phyloP scores from a whole-genome alignment of 164 flowering plant species.

The Annona squamosa region DNA sequence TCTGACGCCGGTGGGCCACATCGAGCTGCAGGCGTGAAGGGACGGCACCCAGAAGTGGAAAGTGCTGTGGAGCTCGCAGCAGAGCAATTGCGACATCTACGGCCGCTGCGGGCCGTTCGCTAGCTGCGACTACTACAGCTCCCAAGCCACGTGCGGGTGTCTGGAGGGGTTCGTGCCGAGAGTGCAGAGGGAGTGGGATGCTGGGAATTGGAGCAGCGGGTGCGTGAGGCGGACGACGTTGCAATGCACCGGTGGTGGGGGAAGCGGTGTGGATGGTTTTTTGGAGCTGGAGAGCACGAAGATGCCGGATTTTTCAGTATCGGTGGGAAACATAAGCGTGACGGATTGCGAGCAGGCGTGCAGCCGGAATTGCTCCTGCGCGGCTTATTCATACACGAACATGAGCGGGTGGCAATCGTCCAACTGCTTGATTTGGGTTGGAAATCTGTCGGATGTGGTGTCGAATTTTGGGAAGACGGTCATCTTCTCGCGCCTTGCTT shows the following conservation, averaged over 20 bases:
- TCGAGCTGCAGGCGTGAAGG: constrained; percentile 8
- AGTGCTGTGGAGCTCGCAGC: neutral
- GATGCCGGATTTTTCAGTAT: constrained; percentile 22
- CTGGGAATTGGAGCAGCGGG: constrained; percentile 21
- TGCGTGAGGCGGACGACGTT: constrained; percentile 16
- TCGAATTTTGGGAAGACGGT: neutral
- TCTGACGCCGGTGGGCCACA: neutral
- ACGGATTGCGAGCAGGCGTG: neutral
- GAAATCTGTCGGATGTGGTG: neutral
- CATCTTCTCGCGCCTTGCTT: neutral
- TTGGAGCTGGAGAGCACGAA: constrained; percentile 9
- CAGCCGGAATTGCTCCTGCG: neutral
- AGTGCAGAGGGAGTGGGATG: constrained; percentile 16
- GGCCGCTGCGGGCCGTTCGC: constrained; percentile 31
- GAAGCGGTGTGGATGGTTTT: constrained; percentile 13
- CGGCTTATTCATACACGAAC: neutral
- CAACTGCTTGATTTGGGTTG: neutral
- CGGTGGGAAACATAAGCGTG: neutral
- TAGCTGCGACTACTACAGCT: constrained; percentile 14
- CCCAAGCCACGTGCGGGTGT: constrained; percentile 25
- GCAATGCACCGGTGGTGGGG: constrained; percentile 9
- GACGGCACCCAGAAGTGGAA: constrained; percentile 10
- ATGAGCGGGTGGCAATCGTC: neutral
- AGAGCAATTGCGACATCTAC: constrained; percentile 22
- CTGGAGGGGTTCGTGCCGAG: constrained; percentile 32